Evolutionary conservation across 257 asterid genomes (phyloP), one percentile per base, ranked within the genome.

Genomic region (Paulownia fortunei): DNA sequence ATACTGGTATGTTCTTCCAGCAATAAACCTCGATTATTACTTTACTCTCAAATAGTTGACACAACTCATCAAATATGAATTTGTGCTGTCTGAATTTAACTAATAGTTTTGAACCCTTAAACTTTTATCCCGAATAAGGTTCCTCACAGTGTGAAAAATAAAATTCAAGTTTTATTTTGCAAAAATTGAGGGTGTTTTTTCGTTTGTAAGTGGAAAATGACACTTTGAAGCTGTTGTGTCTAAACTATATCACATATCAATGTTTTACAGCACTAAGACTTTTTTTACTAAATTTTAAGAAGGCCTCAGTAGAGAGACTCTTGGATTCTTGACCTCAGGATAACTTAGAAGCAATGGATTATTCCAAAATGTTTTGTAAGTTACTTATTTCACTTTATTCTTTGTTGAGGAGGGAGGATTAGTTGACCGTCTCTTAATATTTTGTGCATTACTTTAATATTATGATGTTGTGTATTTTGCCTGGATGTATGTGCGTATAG

Each of bases 1-100:
- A 39, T 89, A 80, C 85, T 92, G 97, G 97, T 91, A 84, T 64
- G 77, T 66, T 42, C 67, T 58, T 82, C 64, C 52, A 69, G 74
- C 55, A 49, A 78, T 60, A 19, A 54, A 62, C 32, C 56, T 62
- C 23, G 66, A 66, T 58, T 67, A 13, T 54, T 51, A 39, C 41
- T 79, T 44, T 32, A 60, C 59, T 59, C 58, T 82, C 63, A 65
- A 47, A 36, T 76, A 21, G n/a, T 42, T 42, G 0, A 26, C 39
- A 9, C 18, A 46, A 47, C 18, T 73, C 23, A 8, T 27, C 15
- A 16, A n/a, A 66, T 54, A 56, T 42, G 47, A 10, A 32, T 27
- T 56, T 42, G 8, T 19, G 11, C 51, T 27, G 41, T 37, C 19
- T 15, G 64, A 75, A 27, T 52, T 80, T 71, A 55, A 60, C 46